phyloP scores from a whole-genome alignment of 805 yeast species.

The Starmerella geochares region DNA sequence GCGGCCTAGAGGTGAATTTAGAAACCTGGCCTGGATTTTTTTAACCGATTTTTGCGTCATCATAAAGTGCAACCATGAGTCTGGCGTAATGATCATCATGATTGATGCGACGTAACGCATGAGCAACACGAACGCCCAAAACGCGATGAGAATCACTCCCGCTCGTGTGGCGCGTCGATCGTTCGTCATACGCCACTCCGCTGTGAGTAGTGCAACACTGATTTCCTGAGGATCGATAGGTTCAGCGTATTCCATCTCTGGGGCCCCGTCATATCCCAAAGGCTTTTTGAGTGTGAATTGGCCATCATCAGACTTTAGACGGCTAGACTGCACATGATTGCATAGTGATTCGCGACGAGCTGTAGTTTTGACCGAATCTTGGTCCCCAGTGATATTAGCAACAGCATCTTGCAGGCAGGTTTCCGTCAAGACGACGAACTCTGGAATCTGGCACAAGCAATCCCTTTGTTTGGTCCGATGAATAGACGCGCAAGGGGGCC shows the following conservation, averaged over 20 bases:
- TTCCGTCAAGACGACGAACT: constrained; percentile 13
- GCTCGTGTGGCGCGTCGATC: constrained; percentile 10
- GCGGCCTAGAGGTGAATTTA: constrained; percentile 12
- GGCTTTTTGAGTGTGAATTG: not conserved
- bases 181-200: constrained; percentile 14
- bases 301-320: not conserved
- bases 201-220: constrained; percentile 14
- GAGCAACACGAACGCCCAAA: constrained; percentile 14
- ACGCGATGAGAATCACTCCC: constrained; percentile 16
- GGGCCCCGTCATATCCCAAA: not conserved
- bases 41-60: not conserved
- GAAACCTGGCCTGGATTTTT: constrained; percentile 5
- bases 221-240: constrained; percentile 12
- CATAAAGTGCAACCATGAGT: not conserved
- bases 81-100: not conserved
- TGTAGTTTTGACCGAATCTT: constrained; percentile 1
- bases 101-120: not conserved
- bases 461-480: not conserved
- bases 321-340: not conserved
- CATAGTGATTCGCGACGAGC: constrained; percentile 13
- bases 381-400: constrained; percentile 10
- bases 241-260: constrained; percentile 6
- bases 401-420: constrained; percentile 15
- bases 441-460: constrained; percentile 16
- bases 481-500: constrained; percentile 14